Evolutionary conservation across 2,329 filamentous ascomycete genomes (phyloP).

Genomic region (Cercospora sp.): DNA sequence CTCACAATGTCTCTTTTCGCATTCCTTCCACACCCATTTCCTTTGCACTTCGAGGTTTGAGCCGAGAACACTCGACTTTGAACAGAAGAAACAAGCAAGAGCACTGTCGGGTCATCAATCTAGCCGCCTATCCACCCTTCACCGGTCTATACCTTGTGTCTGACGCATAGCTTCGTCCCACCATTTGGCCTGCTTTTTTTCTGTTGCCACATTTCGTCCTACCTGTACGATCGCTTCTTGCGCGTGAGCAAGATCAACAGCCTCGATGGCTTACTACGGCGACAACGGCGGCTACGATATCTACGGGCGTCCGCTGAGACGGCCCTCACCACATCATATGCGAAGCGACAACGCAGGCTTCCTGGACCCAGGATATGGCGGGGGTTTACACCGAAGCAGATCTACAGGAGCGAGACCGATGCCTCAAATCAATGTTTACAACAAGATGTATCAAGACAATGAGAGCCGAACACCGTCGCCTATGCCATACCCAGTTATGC

Average conservation of each 20-base stretch:
- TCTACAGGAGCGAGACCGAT: conserved; percentile 46
- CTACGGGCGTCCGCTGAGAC: conserved; percentile 21
- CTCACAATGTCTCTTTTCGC: background rate
- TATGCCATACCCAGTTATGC: conserved; percentile 15
- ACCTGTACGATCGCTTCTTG: background rate
- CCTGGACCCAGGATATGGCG: conserved; percentile 28
- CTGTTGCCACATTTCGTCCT: background rate
- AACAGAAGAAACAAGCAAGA: background rate
- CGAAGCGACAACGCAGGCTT: conserved; percentile 27
- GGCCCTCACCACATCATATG: conserved; percentile 27
- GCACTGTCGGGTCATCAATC: conserved; percentile 1
- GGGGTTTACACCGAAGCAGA: conserved; percentile 46
- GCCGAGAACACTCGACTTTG: background rate
- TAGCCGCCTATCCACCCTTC: conserved; percentile 9
- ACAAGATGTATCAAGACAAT: conserved; percentile 39
- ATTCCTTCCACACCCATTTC: background rate
- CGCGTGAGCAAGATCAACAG: conserved; percentile 1
- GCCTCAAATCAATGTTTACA: conserved; percentile 51
- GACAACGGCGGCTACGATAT: conserved; percentile 29
- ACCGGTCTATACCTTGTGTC: conserved; percentile 15
- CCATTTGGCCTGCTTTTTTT: background rate
- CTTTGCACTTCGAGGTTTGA: background rate
- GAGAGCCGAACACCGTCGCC: conserved; percentile 21
- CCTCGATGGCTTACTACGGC: conserved; percentile 26
- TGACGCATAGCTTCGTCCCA: conserved; percentile 3